Evolutionary conservation across 768 basidiomycete genomes (phyloP), one percentile per base, ranked within the genome.

Genomic region (Neoboletus brunneissimus): DNA sequence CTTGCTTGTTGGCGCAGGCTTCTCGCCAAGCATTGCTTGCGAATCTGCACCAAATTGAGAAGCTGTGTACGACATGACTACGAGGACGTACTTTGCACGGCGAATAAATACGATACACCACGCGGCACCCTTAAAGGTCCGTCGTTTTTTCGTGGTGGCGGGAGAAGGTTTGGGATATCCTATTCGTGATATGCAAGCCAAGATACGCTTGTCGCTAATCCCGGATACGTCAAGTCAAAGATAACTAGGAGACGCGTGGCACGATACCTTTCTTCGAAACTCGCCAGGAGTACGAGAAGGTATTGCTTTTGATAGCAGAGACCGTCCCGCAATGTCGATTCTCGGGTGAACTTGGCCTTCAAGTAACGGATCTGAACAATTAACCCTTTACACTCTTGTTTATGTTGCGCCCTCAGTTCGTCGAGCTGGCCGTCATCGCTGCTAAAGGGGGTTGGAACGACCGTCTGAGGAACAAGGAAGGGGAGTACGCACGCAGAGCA

Each of bases 341-440:
- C 97, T 25, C 96, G 82, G 3, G 84, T 88, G 72, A 87, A 95
- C 67, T 92, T 93, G 53, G 89, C 88, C 70, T 98, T 96, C 62
- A 98, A 79, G 72, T 97, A 98, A 41, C 80, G 82, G 56, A 97
- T 93, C 70, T 97, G 93, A 9, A 91, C 83, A 48, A 98, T 85
- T 20, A 98, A 76, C 10, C 93, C 92, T 67, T 94, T 94, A 76
- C 89, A 89, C 68, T 98, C 94, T 59, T 84, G 83, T 59, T 89
- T 91, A 67, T 94, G 91, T 69, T 84, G 86, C 3, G 74, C 62
- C 60, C 80, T 85, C 59, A 91, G 65, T 13, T 76, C 74, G 3
- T 77, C 76, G 5, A 91, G 59, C 64, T 85, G 81, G 16, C 62
- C 65, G 5, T 80, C 77, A 57, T 88, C 82, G 20, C 86, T 87